Conservation (phyloP, 2,329 filamentous ascomycete genomes). For the Parastagonospora nodorum region DNA sequence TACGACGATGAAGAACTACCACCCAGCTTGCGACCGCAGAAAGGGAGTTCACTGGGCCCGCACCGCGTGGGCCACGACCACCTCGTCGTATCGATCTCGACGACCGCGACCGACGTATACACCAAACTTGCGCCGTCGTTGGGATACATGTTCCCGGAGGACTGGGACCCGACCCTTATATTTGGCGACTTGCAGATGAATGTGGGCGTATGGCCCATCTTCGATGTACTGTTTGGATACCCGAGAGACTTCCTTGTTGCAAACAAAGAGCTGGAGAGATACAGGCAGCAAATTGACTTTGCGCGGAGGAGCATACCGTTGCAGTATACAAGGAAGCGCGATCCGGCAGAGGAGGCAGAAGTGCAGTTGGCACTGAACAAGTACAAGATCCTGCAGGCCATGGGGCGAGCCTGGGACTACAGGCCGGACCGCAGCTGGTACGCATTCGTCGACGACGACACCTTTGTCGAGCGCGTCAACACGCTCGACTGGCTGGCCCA, state of each 20-base stretch:
- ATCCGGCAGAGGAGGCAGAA: conserved; percentile 25
- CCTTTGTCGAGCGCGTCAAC: conserved; percentile 60
- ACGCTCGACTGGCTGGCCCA: conserved; percentile 58
- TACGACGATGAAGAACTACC: conserved; percentile 42
- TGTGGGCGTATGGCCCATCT: conserved; percentile 39
- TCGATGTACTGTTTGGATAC: conserved; percentile 45
- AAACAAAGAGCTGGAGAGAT: conserved; percentile 45
- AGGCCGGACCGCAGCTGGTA: conserved; percentile 61
- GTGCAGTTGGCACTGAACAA: conserved; percentile 37
- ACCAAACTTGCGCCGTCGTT: conserved; percentile 56
- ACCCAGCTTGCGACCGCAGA: conserved; percentile 20
- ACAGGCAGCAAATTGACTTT: conserved; percentile 38
- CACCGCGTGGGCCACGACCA: conserved; percentile 28
- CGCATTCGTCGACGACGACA: conserved; percentile 64
- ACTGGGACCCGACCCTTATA: conserved; percentile 44
- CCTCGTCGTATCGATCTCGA: conserved; percentile 60
- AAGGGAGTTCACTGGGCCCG: conserved; percentile 19
- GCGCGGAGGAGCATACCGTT: conserved; percentile 37
- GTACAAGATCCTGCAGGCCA: conserved; percentile 47
- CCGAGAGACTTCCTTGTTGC: conserved; percentile 30
- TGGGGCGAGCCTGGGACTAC: conserved; percentile 42
- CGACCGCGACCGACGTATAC: conserved; percentile 60
- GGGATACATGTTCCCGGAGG: conserved; percentile 28
- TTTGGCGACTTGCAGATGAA: conserved; percentile 47
- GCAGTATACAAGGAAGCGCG: conserved; percentile 20